Evolutionary conservation across 202 grass and related monocot genomes (phyloP).

Genomic region (Sporobolus alterniflorus): DNA sequence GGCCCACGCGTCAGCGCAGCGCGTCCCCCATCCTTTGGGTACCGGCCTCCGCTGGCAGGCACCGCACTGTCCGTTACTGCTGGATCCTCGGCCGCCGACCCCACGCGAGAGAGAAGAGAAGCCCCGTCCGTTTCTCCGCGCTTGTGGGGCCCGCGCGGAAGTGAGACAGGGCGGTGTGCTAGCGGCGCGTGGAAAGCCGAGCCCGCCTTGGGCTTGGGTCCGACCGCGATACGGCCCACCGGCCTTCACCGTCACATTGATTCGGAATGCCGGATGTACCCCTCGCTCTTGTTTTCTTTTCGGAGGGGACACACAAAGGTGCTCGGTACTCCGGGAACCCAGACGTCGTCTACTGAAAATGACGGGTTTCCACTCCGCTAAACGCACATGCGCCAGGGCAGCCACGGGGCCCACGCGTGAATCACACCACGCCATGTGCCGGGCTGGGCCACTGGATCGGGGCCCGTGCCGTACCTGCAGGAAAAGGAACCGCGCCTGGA

Average conservation of each 20-base stretch:
- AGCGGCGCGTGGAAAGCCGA: not conserved
- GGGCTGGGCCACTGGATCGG: constrained; percentile 36
- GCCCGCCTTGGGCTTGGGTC: constrained; percentile 11
- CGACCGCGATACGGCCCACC: constrained; percentile 40
- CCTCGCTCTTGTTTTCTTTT: not conserved
- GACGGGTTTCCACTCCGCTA: not conserved
- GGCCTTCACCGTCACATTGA: not conserved
- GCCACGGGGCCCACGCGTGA: constrained; percentile 31
- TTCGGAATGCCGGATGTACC: not conserved
- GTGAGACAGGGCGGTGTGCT: not conserved
- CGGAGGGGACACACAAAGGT: not conserved
- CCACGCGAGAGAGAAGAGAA: too few species aligned
- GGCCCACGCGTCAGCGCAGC: not conserved
- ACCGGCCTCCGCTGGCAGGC: not conserved
- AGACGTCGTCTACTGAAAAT: too few species aligned
- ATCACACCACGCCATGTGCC: constrained; percentile 55
- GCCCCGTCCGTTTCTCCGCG: not conserved
- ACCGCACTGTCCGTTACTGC: constrained; percentile 41
- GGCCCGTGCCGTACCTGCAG: constrained; percentile 36
- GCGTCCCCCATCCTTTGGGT: not conserved
- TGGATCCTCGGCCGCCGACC: constrained; percentile 6
- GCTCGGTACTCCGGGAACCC: not conserved
- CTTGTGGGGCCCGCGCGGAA: not conserved
- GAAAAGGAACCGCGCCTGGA: not conserved
- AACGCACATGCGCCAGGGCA: not conserved